These are phyloP conservation scores for Chalciporus piperatus DNA, from an alignment of 768 basidiomycete species.

Conservation along the genomic window DNA sequence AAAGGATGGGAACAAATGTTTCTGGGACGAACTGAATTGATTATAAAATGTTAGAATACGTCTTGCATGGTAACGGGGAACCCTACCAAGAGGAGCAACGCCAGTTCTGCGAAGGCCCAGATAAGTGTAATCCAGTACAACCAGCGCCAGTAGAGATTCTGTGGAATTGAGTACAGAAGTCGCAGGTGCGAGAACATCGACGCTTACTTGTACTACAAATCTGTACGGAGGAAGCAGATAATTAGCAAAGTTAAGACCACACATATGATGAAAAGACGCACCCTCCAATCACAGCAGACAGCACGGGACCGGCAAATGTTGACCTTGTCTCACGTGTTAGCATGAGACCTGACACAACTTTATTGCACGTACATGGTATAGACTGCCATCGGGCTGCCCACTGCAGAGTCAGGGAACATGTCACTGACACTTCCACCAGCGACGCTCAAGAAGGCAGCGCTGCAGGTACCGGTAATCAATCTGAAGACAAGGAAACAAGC, in stretches of 20 bases:
- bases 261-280: too few species aligned
- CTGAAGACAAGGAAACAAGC: constrained; percentile 62
- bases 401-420: constrained; percentile 50
- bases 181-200: too few species aligned
- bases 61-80: too few species aligned
- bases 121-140: constrained; percentile 69
- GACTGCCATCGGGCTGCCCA: constrained; percentile 61
- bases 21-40: constrained; percentile 59
- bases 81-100: constrained; percentile 51
- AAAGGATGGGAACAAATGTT: constrained; percentile 62
- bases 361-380: constrained; percentile 38
- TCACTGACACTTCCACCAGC: constrained; percentile 64
- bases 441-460: constrained; percentile 60
- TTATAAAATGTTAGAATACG: neutral
- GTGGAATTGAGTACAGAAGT: neutral
- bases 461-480: constrained; percentile 52
- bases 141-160: constrained; percentile 72
- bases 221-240: too few species aligned
- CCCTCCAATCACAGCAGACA: too few species aligned
- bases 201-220: too few species aligned
- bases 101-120: constrained; percentile 59
- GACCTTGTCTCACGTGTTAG: constrained; percentile 20
- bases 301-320: constrained; percentile 55
- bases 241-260: too few species aligned
- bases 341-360: neutral